These are phyloP conservation scores for Candida odintsovae DNA, from an alignment of 805 yeast genomes.

Conservation along the genomic window DNA sequence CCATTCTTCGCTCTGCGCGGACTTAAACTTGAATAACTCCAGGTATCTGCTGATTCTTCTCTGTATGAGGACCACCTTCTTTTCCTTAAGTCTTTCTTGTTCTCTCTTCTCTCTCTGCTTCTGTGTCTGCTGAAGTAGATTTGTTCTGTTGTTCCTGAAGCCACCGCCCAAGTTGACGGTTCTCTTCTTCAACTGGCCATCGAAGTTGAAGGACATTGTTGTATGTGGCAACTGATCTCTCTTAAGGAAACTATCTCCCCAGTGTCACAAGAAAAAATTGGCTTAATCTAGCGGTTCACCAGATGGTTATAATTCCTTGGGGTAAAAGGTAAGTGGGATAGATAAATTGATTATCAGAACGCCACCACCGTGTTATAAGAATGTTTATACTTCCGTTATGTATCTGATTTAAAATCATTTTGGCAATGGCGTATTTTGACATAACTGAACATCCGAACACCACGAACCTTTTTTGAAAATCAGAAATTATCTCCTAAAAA, in stretches of 20 bases:
- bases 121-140: constrained; percentile 56
- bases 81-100: constrained; percentile 39
- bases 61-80: constrained; percentile 49
- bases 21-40: constrained; percentile 26
- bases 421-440: neutral
- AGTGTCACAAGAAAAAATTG: neutral
- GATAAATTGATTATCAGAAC: too few relatives aligned
- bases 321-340: neutral
- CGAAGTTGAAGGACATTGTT: constrained; percentile 44
- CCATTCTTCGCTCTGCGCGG: constrained; percentile 19
- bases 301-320: neutral
- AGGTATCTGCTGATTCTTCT: constrained; percentile 36
- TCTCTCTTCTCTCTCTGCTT: constrained; percentile 65
- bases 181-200: constrained; percentile 56
- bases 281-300: neutral
- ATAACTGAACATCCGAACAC: neutral
- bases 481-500: neutral
- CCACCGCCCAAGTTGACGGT: constrained; percentile 55
- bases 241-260: neutral
- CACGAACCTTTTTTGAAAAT: neutral
- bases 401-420: neutral
- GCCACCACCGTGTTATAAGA: neutral
- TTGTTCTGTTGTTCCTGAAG: constrained; percentile 30
- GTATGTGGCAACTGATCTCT: neutral
- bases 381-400: neutral